Evolutionary conservation across 2,329 filamentous ascomycete species (phyloP).

Genomic region (Diaporthe nobilis): DNA sequence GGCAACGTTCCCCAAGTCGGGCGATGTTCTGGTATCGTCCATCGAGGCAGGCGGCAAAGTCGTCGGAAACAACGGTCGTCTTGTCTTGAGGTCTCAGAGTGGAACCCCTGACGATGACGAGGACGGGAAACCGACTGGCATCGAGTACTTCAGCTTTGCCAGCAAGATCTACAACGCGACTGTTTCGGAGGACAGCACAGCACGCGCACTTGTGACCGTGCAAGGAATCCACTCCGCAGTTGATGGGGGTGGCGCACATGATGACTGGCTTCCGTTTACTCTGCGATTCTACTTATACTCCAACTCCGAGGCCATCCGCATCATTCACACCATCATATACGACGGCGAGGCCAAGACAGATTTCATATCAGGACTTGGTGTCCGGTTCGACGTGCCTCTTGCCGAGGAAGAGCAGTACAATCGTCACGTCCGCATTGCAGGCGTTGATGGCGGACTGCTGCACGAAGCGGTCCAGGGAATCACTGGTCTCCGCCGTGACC

Average conservation of each 20-base stretch:
- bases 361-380: conserved; percentile 68
- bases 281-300: conserved; percentile 72
- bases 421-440: conserved; percentile 70
- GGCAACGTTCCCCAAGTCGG: conserved; percentile 59
- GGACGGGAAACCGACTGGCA: conserved; percentile 51
- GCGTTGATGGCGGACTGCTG: conserved; percentile 68
- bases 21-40: conserved; percentile 55
- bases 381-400: conserved; percentile 69
- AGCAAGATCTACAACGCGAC: conserved; percentile 66
- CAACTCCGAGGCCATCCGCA: conserved; percentile 66
- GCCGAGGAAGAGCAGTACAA: conserved; percentile 67
- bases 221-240: conserved; percentile 54
- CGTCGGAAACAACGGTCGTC: conserved; percentile 62
- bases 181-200: conserved; percentile 58
- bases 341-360: conserved; percentile 64
- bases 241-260: conserved; percentile 50
- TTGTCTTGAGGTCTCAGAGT: conserved; percentile 68
- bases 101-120: conserved; percentile 59
- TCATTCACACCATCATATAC: conserved; percentile 70
- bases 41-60: conserved; percentile 59
- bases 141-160: conserved; percentile 61
- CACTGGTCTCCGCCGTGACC: conserved; percentile 70
- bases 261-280: conserved; percentile 67
- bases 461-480: conserved; percentile 72
- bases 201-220: conserved; percentile 63